Evolutionary conservation across 768 basidiomycete species (phyloP), one percentile per base, ranked within the genome.

Genomic region (Russula sp.): DNA sequence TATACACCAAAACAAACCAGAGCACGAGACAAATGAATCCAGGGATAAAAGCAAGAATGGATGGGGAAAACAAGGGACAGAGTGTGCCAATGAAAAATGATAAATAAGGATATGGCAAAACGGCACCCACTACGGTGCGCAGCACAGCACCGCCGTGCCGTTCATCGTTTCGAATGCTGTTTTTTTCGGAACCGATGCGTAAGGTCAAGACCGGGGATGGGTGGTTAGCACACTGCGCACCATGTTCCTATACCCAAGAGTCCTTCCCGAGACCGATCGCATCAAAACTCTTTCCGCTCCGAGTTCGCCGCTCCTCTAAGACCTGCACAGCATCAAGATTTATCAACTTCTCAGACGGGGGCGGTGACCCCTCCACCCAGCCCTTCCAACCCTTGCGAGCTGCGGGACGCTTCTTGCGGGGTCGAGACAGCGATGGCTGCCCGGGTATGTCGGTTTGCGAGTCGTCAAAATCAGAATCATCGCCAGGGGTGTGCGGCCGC

Each of bases 341-440:
- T 74, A 91, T 91, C 55, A 90, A 76, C 72, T 90, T 90, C 68
- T 84, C 81, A 16, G 87, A 88, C 22, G 90, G 87, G 56, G 84
- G 83, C 4, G 87, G 87, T 14, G 88, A 90, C 66, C 88, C 89
- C 76, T 90, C 90, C 22, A 92, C 87, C 90, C 90, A 92, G 42
- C 90, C 90, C 76, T 92, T 92, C 90, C 90, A 92, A 18, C 90
- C 90, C 72, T 92, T 92, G 74, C 80, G 85, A 0, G 81, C 75
- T 22, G 85, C 79, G 47, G 79, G 75, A 66, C 86, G 85, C 77
- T 82, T 88, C n/a, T 72, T 72, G 32, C 69, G 75, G 32, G 67
- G 70, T 29, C 68, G 68, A 11, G 70, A 65, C 20, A 71, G 64
- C n/a, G 68, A 64, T 1, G 73, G 32, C 4, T 64, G 60, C 7